Evolutionary conservation across 768 basidiomycete species (phyloP).

Genomic region (Roridomyces roridus): DNA sequence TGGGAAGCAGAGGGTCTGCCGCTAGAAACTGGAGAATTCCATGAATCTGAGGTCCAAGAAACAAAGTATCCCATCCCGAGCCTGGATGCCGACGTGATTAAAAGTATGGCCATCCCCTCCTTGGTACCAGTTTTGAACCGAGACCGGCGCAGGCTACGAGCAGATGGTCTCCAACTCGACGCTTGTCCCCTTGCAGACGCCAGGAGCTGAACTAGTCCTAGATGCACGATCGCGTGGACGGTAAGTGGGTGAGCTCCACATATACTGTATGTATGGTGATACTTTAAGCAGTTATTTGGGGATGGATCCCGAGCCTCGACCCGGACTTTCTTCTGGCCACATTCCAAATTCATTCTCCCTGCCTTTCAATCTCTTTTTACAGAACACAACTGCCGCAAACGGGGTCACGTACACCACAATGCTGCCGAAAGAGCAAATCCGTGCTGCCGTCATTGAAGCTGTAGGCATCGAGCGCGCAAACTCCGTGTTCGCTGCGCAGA

Average conservation of each 20-base stretch:
- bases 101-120: constrained; percentile 46
- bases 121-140: constrained; percentile 14
- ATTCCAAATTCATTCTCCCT: constrained; percentile 87
- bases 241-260: constrained; percentile 51
- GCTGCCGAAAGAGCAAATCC: constrained; percentile 62
- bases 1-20: constrained; percentile 75
- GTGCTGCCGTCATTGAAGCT: constrained; percentile 61
- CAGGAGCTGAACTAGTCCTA: constrained; percentile 71
- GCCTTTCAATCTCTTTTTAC: constrained; percentile 81
- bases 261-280: constrained; percentile 4
- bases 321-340: constrained; percentile 88
- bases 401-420: constrained; percentile 63
- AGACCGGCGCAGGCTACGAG: constrained; percentile 65
- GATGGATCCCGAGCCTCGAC: constrained; percentile 85
- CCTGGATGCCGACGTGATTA: constrained; percentile 55
- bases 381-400: constrained; percentile 44
- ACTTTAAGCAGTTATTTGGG: constrained; percentile 71
- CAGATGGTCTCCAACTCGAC: constrained; percentile 78
- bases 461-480: constrained; percentile 64
- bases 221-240: constrained; percentile 89
- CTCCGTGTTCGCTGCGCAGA: constrained; percentile 64
- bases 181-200: constrained; percentile 47
- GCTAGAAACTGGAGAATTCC: constrained; percentile 47
- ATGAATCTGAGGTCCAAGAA: constrained; percentile 24
- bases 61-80: constrained; percentile 58